Conservation (phyloP, 164 flowering plant species). For the Paratinospora sagittata region DNA sequence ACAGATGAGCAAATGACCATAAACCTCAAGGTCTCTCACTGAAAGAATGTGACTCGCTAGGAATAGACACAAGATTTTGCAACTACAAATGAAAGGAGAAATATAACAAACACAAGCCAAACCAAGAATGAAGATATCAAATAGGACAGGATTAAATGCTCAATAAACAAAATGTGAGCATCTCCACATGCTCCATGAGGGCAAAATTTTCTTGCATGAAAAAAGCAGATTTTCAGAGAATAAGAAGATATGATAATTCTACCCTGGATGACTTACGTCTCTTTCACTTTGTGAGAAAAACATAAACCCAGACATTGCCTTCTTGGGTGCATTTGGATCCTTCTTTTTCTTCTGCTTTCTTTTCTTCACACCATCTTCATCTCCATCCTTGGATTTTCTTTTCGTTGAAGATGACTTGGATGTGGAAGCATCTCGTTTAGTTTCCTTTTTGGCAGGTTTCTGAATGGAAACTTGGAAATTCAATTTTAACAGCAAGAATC, state of each 20-base stretch:
- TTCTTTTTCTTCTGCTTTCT: conserved; percentile 86
- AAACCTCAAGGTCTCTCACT: background rate
- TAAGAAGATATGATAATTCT: background rate
- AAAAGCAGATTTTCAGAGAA: background rate
- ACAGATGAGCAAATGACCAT: background rate
- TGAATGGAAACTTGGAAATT: conserved; percentile 21
- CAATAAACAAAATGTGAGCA: no score
- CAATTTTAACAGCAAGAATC: background rate
- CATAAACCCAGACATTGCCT: conserved; percentile 78
- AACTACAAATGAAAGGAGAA: background rate
- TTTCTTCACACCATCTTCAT: conserved; percentile 72
- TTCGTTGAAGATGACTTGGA: conserved; percentile 51
- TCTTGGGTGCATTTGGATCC: conserved; percentile 98
- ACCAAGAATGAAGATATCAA: no score
- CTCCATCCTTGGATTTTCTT: conserved; percentile 64
- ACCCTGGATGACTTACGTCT: conserved; percentile 45
- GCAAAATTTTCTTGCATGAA: background rate
- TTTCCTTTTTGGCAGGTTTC: conserved; percentile 67
- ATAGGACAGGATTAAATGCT: no score
- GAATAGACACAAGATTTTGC: background rate
- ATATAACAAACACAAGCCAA: no score
- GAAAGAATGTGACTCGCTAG: background rate
- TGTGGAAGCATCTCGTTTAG: conserved; percentile 50
- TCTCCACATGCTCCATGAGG: no score
- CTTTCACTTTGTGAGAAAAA: conserved; percentile 78